phyloP scores from a whole-genome alignment of 192 early-diverging fungal species.

The Chytriomyces sp. region DNA sequence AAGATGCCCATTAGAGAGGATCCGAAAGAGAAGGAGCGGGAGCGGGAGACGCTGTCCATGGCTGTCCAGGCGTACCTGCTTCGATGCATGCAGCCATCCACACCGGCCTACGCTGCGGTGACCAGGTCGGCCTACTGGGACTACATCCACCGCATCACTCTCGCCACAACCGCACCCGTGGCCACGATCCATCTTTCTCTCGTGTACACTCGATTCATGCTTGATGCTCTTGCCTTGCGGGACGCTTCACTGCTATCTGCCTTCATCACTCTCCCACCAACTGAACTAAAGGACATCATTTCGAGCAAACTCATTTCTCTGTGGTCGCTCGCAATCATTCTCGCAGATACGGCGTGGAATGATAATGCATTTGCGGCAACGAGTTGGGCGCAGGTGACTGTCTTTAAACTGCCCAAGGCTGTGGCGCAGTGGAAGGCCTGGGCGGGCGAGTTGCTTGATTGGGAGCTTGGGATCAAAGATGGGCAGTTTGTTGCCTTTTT shows the following conservation, averaged over 20 bases:
- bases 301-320: background rate
- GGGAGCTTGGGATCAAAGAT: constrained; percentile 24
- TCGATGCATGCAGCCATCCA: background rate
- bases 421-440: constrained; percentile 32
- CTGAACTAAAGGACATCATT: background rate
- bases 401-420: constrained; percentile 13
- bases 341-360: background rate
- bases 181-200: constrained; percentile 16
- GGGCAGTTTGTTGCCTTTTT: background rate
- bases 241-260: background rate
- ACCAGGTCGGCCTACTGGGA: background rate
- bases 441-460: constrained; percentile 25
- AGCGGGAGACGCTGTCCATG: background rate
- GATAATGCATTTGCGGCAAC: constrained; percentile 31
- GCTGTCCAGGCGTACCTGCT: background rate
- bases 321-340: background rate
- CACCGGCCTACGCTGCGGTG: background rate
- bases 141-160: constrained; percentile 28
- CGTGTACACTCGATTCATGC: background rate
- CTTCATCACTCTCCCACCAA: background rate
- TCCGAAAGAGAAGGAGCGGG: background rate
- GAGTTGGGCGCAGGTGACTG: constrained; percentile 39
- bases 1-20: background rate
- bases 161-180: constrained; percentile 21
- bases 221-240: background rate